Percentiles rank a stretch among this genome's conserved stretches.
Conservation (phyloP, 805 yeast species). For the Zygoascus bituminiphila region DNA sequence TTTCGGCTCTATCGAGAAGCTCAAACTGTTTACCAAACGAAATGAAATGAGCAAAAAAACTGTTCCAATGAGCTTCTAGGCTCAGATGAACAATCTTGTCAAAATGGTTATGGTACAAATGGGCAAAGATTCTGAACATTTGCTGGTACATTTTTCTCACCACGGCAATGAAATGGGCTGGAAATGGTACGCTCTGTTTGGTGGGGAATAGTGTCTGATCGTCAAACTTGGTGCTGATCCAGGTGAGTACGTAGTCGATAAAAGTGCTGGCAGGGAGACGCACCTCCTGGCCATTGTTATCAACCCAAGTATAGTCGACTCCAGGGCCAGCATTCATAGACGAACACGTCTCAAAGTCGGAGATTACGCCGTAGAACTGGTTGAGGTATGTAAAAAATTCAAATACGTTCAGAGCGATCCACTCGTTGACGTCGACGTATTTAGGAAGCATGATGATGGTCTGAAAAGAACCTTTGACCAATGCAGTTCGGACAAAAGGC, state of each 20-base stretch:
- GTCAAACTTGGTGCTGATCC: slow-evolving; percentile 81
- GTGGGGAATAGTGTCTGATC: slow-evolving; percentile 92
- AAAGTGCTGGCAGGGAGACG: slow-evolving; percentile 89
- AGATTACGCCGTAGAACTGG: slow-evolving; percentile 82
- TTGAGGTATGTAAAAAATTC: slow-evolving; percentile 80
- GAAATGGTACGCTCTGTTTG: slow-evolving; percentile 78
- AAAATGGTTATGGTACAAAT: slow-evolving; percentile 88
- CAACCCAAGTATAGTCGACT: slow-evolving; percentile 87
- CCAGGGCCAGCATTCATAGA: slow-evolving; percentile 95
- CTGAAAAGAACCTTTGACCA: slow-evolving; percentile 93
- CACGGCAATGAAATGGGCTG: slow-evolving; percentile 73
- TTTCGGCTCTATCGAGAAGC: slow-evolving; percentile 68
- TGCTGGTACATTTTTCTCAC: slow-evolving; percentile 83
- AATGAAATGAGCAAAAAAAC: slow-evolving; percentile 89
- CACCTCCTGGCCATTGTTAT: slow-evolving; percentile 67
- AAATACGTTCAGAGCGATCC: slow-evolving; percentile 90
- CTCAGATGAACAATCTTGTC: slow-evolving; percentile 88
- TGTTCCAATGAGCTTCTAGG: slow-evolving; percentile 96
- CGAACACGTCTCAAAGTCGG: slow-evolving; percentile 82
- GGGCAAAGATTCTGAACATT: slow-evolving; percentile 93
- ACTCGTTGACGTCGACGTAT: slow-evolving; percentile 88
- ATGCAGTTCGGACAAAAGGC: slow-evolving; percentile 87
- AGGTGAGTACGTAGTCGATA: slow-evolving; percentile 82
- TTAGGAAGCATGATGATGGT: slow-evolving; percentile 93
- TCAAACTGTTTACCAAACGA: slow-evolving; percentile 80